Evolutionary conservation across 2,329 filamentous ascomycete genomes (phyloP), one percentile per base, ranked within the genome.

Genomic region (Nothopassalora personata): DNA sequence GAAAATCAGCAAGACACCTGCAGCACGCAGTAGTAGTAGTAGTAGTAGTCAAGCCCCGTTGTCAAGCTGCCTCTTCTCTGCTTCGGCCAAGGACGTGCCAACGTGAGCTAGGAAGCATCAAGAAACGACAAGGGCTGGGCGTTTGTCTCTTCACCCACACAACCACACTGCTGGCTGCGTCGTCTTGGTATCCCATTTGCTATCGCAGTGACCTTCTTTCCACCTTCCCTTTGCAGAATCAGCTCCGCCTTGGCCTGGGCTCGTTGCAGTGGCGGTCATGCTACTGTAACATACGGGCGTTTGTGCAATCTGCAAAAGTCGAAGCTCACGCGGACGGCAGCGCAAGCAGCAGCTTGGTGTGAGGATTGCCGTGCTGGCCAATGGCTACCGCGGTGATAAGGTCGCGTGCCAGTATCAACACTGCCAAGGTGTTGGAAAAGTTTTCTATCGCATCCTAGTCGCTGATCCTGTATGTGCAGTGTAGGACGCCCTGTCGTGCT

Each of bases 231-330:
- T 64, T 58, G 53, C 59, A 62, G 61, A 43, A 18, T 55, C 47
- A 56, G 34, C 49, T 55, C 64, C 64, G 61, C 56, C 64, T 65
- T 65, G 64, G 61, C 61, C 23, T 36, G 50, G n/a, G n/a, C 36
- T n/a, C 33, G 43, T 51, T 34, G 33, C 46, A 53, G 49, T 54
- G 58, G 45, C 56, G 52, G 36, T 36, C 47, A 63, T 64, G 53
- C 55, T 58, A 65, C 60, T 39, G 61, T 64, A 54, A 48, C 58
- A 62, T 61, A 48, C 36, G 47, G 47, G 27, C 18, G 47, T 30
- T 49, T 2, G 47, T 49, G 47, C 36, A 46, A 49, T 27, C 11
- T 27, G 47, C 45, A 34, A 11, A 34, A 2, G 31, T 23, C 15
- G 43, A 33, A 33, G 18, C 31, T 11, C 30, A 45, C 31, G 8